Evolutionary conservation across 306 rosid species (phyloP).

Genomic region (Cajanus cajan): DNA sequence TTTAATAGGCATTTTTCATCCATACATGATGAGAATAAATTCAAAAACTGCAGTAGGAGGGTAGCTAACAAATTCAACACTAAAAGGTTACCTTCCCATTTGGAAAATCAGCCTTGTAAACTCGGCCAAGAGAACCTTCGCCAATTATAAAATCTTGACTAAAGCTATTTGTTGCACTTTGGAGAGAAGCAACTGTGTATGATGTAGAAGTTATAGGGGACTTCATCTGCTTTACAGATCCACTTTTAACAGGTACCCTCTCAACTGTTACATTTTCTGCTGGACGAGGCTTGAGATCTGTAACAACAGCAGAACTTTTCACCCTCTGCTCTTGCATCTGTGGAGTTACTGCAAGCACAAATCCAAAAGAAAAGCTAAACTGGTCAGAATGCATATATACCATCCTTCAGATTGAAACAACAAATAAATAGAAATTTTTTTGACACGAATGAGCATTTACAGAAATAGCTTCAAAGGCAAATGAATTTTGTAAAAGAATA

Average conservation of each 20-base stretch:
- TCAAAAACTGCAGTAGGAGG: constrained; percentile 4
- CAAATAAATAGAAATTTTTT: background rate
- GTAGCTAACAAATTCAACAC: background rate
- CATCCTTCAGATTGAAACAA: background rate
- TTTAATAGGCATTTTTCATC: background rate
- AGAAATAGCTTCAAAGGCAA: constrained; percentile 14
- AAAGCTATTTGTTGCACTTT: constrained; percentile 94
- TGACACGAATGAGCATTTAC: background rate
- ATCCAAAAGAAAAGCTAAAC: constrained; percentile 1
- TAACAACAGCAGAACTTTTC: constrained; percentile 52
- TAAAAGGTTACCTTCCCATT: constrained; percentile 79
- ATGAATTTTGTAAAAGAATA: background rate
- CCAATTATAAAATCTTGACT: constrained; percentile 90
- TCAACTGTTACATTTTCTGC: constrained; percentile 65
- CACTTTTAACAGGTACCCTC: constrained; percentile 66
- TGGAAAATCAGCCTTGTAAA: constrained; percentile 84
- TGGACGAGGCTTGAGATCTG: constrained; percentile 84
- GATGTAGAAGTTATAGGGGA: constrained; percentile 94
- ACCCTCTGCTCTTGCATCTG: constrained; percentile 81
- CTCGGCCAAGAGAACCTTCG: constrained; percentile 99
- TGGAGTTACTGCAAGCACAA: constrained; percentile 55
- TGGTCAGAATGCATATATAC: constrained; percentile 5
- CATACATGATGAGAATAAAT: background rate
- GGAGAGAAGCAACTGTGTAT: constrained; percentile 85
- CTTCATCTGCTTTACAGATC: constrained; percentile 72